Base-by-base conservation (phyloP, 805 yeast species). In the Candida easanensis region DNA sequence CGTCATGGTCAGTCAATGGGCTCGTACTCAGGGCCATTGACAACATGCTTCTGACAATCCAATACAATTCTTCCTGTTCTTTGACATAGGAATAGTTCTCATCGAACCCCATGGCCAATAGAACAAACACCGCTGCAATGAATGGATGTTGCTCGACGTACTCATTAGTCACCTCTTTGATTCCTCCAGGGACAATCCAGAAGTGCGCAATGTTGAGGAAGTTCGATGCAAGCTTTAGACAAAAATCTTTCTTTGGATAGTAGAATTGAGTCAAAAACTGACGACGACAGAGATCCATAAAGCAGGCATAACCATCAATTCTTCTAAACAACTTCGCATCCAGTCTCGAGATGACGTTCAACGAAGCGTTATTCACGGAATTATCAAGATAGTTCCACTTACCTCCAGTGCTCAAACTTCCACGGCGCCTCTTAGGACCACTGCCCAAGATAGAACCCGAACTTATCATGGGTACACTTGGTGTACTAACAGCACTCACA, bases 121-220 rank as follows among this genome's bases (percentile, higher is more conserved):
- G 3, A 73, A 41, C 48, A 37, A 44, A 44, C 1, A 75, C 80
- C 45, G 80, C 73, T 0, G 80, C 64, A 18, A 75, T 77, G 46
- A 78, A 77, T 4, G 80, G 75, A 56, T 78, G 82, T 25, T 67
- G 64, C 15, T 61, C 51, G 4, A 74, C 82, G 53, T 74, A 79
- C 10, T 62, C 61, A 30, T 69, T 56, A 32, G 71, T 65, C 11
- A 78, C 68, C 25, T 68, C 69, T 28, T 68, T 73, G n/a, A 77
- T 67, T 5, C 82, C 82, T 10, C 82, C 82, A 2, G 83, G 83
- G 5, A 77, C 73, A 35, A 79, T 76, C 80, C 82, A 79, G 53
- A 73, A 76, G 52, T 76, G 81, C 3, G 83, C 77, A 33, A 71
- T 72, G 15, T 68, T 70, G 28, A 78, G 56, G 47, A 78, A 79